These are phyloP conservation scores for Backusella luteola DNA, from an alignment of 192 early-diverging fungal genomes.

Conservation along the genomic window DNA sequence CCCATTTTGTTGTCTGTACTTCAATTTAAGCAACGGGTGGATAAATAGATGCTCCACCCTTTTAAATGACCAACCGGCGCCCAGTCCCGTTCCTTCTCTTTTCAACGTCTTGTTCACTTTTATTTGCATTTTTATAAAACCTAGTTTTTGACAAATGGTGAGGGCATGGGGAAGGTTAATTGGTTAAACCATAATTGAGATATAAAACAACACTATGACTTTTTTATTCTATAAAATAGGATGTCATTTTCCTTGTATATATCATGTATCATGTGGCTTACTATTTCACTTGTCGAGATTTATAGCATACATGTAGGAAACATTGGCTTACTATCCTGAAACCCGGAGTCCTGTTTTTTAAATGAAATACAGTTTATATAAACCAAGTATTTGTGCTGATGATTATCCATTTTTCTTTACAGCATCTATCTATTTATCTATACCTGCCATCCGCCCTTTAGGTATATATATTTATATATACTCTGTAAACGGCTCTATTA, in stretches of 20 bases:
- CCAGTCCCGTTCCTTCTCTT: not conserved
- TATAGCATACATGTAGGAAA: not conserved
- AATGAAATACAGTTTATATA: not conserved
- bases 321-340: not conserved
- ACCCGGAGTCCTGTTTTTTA: not conserved
- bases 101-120: not conserved
- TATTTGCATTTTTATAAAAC: conserved; percentile 2
- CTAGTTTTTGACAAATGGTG: not conserved
- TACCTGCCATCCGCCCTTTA: not conserved
- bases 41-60: not conserved
- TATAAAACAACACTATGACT: not conserved
- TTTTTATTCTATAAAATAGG: not conserved
- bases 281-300: not conserved
- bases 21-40: conserved; percentile 6
- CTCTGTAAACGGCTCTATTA: not conserved
- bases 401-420: not conserved
- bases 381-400: not conserved
- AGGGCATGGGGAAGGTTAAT: not conserved
- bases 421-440: not conserved
- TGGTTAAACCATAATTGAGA: not conserved
- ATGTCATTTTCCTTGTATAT: not conserved
- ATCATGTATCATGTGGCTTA: not conserved
- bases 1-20: not conserved
- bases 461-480: not conserved
- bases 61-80: conserved; percentile 3